These are phyloP conservation scores for Candida sp. DNA, from an alignment of 1,139 yeast genomes.

Conservation along the genomic window DNA sequence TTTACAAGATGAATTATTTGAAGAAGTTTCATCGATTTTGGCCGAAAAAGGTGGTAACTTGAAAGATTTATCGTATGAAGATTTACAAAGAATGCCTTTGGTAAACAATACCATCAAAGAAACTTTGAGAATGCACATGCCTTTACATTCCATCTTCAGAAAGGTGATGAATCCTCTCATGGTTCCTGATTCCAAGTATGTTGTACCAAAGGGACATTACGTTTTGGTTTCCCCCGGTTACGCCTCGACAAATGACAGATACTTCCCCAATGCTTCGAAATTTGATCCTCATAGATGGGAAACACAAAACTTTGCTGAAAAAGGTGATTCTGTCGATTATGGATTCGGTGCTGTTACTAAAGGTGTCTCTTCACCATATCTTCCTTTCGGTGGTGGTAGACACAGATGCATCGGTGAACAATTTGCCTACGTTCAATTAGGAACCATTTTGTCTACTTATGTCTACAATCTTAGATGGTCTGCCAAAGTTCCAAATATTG, in stretches of 20 bases:
- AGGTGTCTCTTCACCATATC: conserved; percentile 93
- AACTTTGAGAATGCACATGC: conserved; percentile 93
- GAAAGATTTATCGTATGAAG: conserved; percentile 71
- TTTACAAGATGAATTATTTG: conserved; percentile 72
- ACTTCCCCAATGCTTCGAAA: conserved; percentile 67
- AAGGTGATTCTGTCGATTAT: conserved; percentile 68
- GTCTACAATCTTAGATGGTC: conserved; percentile 80
- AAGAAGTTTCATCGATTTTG: conserved; percentile 67
- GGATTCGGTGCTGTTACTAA: conserved; percentile 96
- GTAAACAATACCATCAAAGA: conserved; percentile 85
- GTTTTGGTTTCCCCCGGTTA: conserved; percentile 95
- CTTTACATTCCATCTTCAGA: conserved; percentile 93
- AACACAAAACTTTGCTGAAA: conserved; percentile 31
- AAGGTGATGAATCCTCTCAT: conserved; percentile 76
- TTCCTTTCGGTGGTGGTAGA: conserved; percentile 99
- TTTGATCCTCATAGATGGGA: conserved; percentile 95
- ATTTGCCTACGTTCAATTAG: conserved; percentile 93
- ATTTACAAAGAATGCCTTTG: conserved; percentile 76
- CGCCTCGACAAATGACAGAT: conserved; percentile 72
- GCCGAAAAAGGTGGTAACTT: conserved; percentile 48
- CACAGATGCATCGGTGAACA: conserved; percentile 99
- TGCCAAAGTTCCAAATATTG: conserved; percentile 72
- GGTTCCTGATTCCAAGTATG: conserved; percentile 75
- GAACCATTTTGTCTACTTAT: conserved; percentile 74
- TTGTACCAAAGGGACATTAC: conserved; percentile 86